Evolutionary conservation across 306 rosid species (phyloP).

Genomic region (Ormosia emarginata): DNA sequence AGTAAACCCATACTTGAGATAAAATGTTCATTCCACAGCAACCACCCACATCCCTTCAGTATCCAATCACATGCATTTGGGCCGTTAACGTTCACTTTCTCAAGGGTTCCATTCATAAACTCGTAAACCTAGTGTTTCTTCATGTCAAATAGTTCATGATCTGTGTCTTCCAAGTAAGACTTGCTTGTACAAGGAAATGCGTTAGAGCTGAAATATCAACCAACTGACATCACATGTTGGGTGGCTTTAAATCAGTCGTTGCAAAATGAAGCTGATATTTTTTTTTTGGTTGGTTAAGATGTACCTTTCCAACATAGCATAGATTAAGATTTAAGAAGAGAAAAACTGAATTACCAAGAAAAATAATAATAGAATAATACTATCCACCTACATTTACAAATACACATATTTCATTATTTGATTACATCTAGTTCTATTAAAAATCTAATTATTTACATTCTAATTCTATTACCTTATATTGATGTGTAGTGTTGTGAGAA

Average conservation of each 20-base stretch:
- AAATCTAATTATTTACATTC: too few relatives aligned
- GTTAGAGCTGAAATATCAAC: neutral
- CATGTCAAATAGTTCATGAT: neutral
- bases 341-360: neutral
- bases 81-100: neutral
- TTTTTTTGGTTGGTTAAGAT: neutral
- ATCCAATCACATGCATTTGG: neutral
- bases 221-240: neutral
- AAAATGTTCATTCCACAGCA: slow-evolving; percentile 40
- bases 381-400: too few relatives aligned
- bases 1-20: neutral
- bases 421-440: too few relatives aligned
- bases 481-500: too few relatives aligned
- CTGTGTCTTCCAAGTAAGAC: neutral
- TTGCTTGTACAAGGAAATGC: neutral
- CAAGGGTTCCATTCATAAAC: neutral
- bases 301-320: neutral
- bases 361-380: neutral
- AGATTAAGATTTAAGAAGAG: neutral
- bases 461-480: too few relatives aligned
- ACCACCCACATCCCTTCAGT: slow-evolving; percentile 23
- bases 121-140: neutral
- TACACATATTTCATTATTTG: too few relatives aligned
- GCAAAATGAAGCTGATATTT: neutral
- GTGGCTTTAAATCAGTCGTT: neutral